A percentile compares a stretch with the other conserved stretches of the same genome.
phyloP scores from a whole-genome alignment of 2,329 filamentous ascomycete genomes.

The Tolypocladium sp. region DNA sequence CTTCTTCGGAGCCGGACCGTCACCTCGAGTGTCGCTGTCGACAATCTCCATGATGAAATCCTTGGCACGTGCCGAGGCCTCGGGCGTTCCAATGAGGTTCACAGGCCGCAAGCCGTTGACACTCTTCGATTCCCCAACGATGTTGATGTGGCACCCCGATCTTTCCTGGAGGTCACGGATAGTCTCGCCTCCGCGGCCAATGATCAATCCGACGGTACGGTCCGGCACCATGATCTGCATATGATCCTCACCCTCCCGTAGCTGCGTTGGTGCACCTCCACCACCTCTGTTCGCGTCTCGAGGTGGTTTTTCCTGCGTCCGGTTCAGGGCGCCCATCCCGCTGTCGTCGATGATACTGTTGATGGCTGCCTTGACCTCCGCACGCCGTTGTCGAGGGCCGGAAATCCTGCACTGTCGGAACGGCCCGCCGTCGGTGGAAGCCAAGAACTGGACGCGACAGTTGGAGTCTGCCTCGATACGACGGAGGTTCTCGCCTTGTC shows the following conservation, averaged over 20 bases:
- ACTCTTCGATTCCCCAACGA: conserved; percentile 87
- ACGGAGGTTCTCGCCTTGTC: conserved; percentile 80
- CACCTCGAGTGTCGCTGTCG: conserved; percentile 71
- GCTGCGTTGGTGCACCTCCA: conserved; percentile 24
- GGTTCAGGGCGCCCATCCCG: conserved; percentile 38
- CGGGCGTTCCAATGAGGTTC: conserved; percentile 74
- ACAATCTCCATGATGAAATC: conserved; percentile 90
- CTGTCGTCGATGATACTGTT: conserved; percentile 81
- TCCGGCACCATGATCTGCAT: conserved; percentile 94
- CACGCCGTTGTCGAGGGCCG: conserved; percentile 61
- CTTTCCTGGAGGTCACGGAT: conserved; percentile 87
- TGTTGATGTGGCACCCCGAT: conserved; percentile 92
- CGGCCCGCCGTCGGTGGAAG: conserved; percentile 62
- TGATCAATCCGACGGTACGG: conserved; percentile 85
- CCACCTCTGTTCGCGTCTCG: conserved; percentile 28
- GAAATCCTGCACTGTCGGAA: conserved; percentile 81
- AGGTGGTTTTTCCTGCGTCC: conserved; percentile 27
- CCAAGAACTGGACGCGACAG: conserved; percentile 81
- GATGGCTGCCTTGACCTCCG: conserved; percentile 74
- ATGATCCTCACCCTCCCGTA: conserved; percentile 74
- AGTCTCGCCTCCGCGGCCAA: conserved; percentile 87
- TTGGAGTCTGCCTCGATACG: conserved; percentile 76
- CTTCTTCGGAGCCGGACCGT: conserved; percentile 24
- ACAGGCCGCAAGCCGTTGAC: conserved; percentile 83
- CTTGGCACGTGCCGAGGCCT: conserved; percentile 69